These are phyloP conservation scores for Colletotrichum echinochloae DNA, from an alignment of 2,329 filamentous ascomycete species.

Conservation along the genomic window DNA sequence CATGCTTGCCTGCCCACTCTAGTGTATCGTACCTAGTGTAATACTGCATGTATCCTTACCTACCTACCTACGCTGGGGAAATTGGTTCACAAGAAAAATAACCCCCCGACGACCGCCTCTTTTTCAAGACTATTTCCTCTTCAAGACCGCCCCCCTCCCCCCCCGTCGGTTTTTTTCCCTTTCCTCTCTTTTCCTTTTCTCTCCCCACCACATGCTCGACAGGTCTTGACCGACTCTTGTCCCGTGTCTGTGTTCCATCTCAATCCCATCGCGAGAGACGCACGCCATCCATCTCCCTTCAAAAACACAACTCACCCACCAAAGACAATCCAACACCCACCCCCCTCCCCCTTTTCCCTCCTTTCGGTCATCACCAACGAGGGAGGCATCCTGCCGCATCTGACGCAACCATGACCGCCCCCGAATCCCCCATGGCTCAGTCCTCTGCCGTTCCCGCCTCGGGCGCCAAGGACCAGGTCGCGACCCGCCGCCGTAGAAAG, in stretches of 20 bases:
- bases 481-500: conserved; percentile 37
- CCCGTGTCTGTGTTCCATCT: conserved; percentile 10
- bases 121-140: conserved; percentile 12
- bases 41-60: neutral
- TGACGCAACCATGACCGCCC: conserved; percentile 30
- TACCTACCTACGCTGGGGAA: conserved; percentile 19
- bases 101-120: conserved; percentile 34
- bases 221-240: conserved; percentile 22
- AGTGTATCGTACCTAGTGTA: neutral
- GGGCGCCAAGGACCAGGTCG: conserved; percentile 30
- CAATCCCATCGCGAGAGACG: neutral
- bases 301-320: neutral
- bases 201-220: conserved; percentile 4
- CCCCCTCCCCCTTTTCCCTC: neutral
- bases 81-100: conserved; percentile 34
- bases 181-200: neutral
- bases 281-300: neutral
- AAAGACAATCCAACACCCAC: neutral
- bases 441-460: conserved; percentile 16
- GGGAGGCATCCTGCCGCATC: neutral
- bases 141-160: conserved; percentile 1
- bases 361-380: neutral
- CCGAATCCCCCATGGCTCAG: conserved; percentile 30
- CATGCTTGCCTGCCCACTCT: conserved; percentile 27
- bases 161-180: neutral